Conservation (phyloP, 1,284 basidiomycete genomes). For the Stygiomarasmius scandens region DNA sequence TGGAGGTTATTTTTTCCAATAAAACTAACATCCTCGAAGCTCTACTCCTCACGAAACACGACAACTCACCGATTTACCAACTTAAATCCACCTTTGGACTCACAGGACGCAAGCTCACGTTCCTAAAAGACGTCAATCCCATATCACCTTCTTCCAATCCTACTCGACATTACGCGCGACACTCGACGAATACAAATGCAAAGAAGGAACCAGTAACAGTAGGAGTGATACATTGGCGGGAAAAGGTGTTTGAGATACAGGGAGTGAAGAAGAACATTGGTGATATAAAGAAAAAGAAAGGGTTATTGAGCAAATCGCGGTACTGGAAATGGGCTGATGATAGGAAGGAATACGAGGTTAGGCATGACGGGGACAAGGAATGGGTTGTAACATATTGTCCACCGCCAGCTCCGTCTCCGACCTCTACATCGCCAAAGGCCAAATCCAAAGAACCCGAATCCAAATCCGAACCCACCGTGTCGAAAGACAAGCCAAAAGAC, state of each 20-base stretch:
- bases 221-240: constrained; percentile 48
- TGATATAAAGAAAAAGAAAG: constrained; percentile 40
- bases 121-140: constrained; percentile 48
- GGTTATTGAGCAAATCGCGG: constrained; percentile 38
- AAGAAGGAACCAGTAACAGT: constrained; percentile 27
- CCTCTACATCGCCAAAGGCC: neutral
- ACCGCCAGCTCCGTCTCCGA: neutral
- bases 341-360: constrained; percentile 45
- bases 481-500: neutral
- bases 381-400: constrained; percentile 40
- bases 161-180: neutral
- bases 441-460: too few relatives aligned
- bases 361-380: constrained; percentile 34
- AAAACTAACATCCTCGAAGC: constrained; percentile 47
- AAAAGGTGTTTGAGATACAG: constrained; percentile 44
- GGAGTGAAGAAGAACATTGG: constrained; percentile 39
- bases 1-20: constrained; percentile 54
- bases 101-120: constrained; percentile 42
- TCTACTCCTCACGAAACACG: constrained; percentile 39
- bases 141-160: constrained; percentile 26
- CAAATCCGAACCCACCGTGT: too few relatives aligned
- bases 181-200: too few relatives aligned
- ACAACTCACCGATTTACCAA: constrained; percentile 43
- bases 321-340: constrained; percentile 45
- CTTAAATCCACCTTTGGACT: constrained; percentile 42